These are phyloP conservation scores for Coemansia aciculifera DNA, from an alignment of 192 early-diverging fungal species.

Conservation along the genomic window DNA sequence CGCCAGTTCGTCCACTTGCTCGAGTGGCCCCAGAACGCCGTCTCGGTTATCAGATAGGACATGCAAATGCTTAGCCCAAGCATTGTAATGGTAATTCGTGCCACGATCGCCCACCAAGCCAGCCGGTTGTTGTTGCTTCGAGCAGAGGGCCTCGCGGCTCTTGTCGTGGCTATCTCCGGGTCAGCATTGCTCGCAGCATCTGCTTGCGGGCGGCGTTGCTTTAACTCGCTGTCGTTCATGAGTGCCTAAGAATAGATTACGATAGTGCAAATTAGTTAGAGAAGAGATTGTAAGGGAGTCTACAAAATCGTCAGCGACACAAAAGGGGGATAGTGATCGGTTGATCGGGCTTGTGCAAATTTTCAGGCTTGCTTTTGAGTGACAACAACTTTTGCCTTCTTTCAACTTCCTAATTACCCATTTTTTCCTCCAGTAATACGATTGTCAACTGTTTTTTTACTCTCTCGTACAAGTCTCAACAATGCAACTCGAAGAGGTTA, in stretches of 20 bases:
- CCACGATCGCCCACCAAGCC: conserved; percentile 46
- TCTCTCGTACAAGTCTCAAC: not conserved
- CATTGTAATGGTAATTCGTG: conserved; percentile 30
- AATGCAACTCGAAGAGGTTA: conserved; percentile 94
- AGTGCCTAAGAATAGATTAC: not conserved
- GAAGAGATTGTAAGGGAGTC: no score
- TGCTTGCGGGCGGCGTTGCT: conserved; percentile 19
- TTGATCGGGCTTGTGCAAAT: not conserved
- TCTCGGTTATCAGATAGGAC: conserved; percentile 74
- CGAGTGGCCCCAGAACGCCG: conserved; percentile 72
- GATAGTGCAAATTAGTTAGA: not conserved
- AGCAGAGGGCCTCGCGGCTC: not conserved
- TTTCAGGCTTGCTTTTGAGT: no score
- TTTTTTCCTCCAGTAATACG: not conserved
- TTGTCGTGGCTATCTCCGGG: not conserved
- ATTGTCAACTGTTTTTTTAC: not conserved
- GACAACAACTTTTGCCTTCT: not conserved
- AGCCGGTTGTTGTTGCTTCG: not conserved
- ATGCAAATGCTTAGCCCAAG: conserved; percentile 46
- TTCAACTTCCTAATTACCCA: not conserved
- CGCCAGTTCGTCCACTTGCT: conserved; percentile 71
- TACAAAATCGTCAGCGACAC: no score
- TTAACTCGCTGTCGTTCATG: conserved; percentile 22
- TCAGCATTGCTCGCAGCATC: not conserved
- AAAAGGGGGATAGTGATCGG: not conserved